Conservation (phyloP, 2,329 filamentous ascomycete species). For the Talaromyces islandicus region DNA sequence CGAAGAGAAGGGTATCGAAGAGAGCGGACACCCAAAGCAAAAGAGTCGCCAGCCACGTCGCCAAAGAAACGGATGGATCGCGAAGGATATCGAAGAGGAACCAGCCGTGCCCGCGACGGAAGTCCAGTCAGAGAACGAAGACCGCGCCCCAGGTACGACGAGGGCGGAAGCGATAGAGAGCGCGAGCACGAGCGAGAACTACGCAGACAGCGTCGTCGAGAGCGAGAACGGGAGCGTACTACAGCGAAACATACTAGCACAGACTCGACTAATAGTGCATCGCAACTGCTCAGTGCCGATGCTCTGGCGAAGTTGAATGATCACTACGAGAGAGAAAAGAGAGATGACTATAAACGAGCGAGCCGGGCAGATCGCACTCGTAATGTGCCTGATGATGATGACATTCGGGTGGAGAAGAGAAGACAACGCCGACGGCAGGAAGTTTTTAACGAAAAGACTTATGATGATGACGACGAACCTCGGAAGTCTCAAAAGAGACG, state of each 20-base stretch:
- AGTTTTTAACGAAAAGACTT: slow-evolving; percentile 12
- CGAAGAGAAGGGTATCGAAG: slow-evolving; percentile 12
- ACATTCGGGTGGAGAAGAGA: slow-evolving; percentile 9
- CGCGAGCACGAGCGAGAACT: slow-evolving; percentile 5
- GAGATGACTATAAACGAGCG: slow-evolving; percentile 24
- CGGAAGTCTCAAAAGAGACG: slow-evolving; percentile 49
- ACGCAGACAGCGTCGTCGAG: slow-evolving; percentile 18
- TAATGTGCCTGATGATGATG: slow-evolving; percentile 7
- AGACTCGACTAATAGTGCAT: slow-evolving; percentile 38
- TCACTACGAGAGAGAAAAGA: slow-evolving; percentile 52
- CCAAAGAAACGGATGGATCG: slow-evolving; percentile 30
- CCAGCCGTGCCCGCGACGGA: slow-evolving; percentile 18
- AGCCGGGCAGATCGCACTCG: slow-evolving; percentile 6
- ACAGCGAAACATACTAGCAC: slow-evolving; percentile 26
- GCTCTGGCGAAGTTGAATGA: slow-evolving; percentile 63
- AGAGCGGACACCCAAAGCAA: slow-evolving; percentile 24
- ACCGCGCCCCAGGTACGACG: slow-evolving; percentile 16
- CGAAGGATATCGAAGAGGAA: slow-evolving; percentile 25
- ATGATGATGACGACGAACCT: slow-evolving; percentile 17
- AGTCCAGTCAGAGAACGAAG: slow-evolving; percentile 18
- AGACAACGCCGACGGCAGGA: slow-evolving; percentile 3
- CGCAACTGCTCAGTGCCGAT: slow-evolving; percentile 43
- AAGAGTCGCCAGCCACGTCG: slow-evolving; percentile 31
- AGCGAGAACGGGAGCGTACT: slow-evolving; percentile 13
- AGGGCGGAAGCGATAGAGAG: slow-evolving; percentile 15